Base-by-base conservation (phyloP, 345 rosid species). In the Citrus australasica region DNA sequence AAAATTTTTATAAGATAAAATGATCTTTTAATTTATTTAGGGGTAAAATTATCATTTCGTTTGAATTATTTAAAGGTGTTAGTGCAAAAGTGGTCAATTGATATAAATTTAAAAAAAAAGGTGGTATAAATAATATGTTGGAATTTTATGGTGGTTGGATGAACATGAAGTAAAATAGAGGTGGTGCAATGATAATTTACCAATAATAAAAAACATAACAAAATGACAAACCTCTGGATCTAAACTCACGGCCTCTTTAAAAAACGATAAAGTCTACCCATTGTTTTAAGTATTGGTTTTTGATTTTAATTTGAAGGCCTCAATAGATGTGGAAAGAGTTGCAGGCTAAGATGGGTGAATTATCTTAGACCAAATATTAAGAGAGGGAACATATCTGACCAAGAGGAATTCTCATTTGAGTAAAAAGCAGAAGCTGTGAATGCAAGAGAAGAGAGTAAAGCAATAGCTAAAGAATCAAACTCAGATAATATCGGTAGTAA, bases 331-430 rank as follows among this genome's bases (percentile, higher is more conserved):
- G 90, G 89, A 17, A 87, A 89, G 84, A 87, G 90, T 35, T 89
- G 90, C 82, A 81, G 92, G 30, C 69, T 87, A 59, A 87, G 92
- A 78, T 89, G 90, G 88, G 76, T 89, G 85, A 87, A 89, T 83
- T 87, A 89, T 80, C 86, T 87, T 19, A 85, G 92, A 80, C 92
- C 92, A 24, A 87, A 87, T 35, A 85, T 87, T 60, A 89, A 89
- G 77, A 89, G 89, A 81, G 92, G 90, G 71, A 81, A 85, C 69
- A 89, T 86, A 53, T 86, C 90, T 42, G 87, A 86, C 72, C 89
- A 85, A 82, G 90, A 87, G 83, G 88, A 89, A 91, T 71, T 89
- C 95, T 89, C 92, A 86, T 89, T 88, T 89, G 89, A 84, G 93
- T 89, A 89, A 86, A 87, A 91, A 65, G 71, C n/a, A 72, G 73